phyloP scores from a whole-genome alignment of 257 asterid genomes.

The Gentiana straminea region DNA sequence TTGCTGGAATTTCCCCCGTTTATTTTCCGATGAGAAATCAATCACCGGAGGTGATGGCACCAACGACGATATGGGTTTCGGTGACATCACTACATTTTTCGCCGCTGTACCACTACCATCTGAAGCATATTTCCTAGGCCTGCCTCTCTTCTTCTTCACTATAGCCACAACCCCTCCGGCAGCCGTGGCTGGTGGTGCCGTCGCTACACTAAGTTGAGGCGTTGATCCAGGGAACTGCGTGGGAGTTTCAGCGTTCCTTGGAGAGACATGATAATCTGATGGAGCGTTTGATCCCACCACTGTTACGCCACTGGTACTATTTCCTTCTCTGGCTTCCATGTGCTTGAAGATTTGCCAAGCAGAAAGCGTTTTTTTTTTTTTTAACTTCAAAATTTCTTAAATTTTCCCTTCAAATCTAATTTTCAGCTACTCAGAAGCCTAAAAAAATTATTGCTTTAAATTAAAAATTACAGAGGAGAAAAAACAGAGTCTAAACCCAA shows the following conservation, averaged over 20 bases:
- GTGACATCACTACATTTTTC: constrained; percentile 40
- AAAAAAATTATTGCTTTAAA: too few relatives aligned
- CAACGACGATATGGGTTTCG: constrained; percentile 76
- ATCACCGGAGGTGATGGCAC: constrained; percentile 87
- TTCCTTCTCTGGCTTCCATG: constrained; percentile 50
- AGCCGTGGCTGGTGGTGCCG: constrained; percentile 25
- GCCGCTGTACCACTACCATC: constrained; percentile 42
- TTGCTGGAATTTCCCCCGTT: constrained; percentile 58
- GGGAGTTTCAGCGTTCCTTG: constrained; percentile 46
- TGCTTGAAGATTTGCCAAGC: constrained; percentile 4
- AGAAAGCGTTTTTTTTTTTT: constrained; percentile 1
- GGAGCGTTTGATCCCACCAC: constrained; percentile 96
- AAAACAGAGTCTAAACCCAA: constrained; percentile 6
- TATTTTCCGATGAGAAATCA: constrained; percentile 48
- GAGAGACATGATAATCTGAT: constrained; percentile 73
- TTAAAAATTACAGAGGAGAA: neutral
- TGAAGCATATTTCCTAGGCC: constrained; percentile 82
- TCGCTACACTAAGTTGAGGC: constrained; percentile 19
- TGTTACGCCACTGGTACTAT: constrained; percentile 60
- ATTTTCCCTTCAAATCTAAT: neutral
- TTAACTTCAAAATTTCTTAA: constrained; percentile 27
- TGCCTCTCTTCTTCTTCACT: constrained; percentile 76
- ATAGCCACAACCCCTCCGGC: constrained; percentile 14
- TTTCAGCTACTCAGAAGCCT: too few relatives aligned
- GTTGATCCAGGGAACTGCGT: constrained; percentile 37